Conservation (phyloP, 2,329 filamentous ascomycete genomes). For the Colletotrichum somersetense region DNA sequence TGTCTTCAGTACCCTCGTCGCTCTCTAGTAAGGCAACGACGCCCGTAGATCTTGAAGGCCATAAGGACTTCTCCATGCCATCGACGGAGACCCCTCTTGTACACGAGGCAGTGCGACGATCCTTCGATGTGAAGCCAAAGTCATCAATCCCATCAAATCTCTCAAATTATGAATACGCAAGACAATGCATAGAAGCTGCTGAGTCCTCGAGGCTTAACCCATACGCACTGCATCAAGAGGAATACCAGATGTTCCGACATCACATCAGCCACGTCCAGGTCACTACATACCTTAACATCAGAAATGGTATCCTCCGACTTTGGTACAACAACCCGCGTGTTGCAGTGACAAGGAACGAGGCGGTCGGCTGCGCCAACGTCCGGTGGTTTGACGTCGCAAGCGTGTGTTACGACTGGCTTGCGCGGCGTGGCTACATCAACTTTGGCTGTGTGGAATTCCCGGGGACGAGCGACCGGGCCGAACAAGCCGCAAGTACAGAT, state of each 20-base stretch:
- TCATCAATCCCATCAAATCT: constrained; percentile 87
- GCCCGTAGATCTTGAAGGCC: constrained; percentile 60
- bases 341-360: constrained; percentile 84
- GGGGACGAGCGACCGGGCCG: constrained; percentile 47
- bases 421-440: constrained; percentile 94
- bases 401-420: constrained; percentile 92
- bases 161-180: constrained; percentile 82
- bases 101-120: constrained; percentile 50
- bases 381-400: constrained; percentile 92
- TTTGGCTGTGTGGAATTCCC: constrained; percentile 90
- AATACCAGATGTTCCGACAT: constrained; percentile 83
- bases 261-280: constrained; percentile 91
- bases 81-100: constrained; percentile 34
- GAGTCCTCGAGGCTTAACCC: constrained; percentile 91
- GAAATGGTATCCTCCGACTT: constrained; percentile 91
- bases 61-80: constrained; percentile 44
- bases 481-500: constrained; percentile 57
- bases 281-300: constrained; percentile 94
- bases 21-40: constrained; percentile 75
- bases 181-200: constrained; percentile 89
- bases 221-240: constrained; percentile 86
- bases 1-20: constrained; percentile 66
- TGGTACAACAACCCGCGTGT: constrained; percentile 91
- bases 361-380: constrained; percentile 88
- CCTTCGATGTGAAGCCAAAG: constrained; percentile 75